phyloP scores from a whole-genome alignment of 805 yeast species.

The Cyberlindnera japonica region DNA sequence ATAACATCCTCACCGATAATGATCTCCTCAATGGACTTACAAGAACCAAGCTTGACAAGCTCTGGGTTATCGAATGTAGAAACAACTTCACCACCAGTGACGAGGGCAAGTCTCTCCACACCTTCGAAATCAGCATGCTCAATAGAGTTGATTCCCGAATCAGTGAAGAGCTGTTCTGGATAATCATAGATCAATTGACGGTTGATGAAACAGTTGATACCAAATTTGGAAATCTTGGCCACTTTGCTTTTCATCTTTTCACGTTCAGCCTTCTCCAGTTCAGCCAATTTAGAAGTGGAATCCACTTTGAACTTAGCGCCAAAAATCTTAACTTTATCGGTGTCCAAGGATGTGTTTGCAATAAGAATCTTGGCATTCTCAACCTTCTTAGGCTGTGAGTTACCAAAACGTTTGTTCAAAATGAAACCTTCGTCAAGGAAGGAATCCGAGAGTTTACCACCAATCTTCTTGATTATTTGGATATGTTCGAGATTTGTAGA shows the following conservation, averaged over 20 bases:
- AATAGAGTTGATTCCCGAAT: conserved; percentile 80
- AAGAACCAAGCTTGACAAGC: conserved; percentile 77
- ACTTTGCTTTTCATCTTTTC: conserved; percentile 89
- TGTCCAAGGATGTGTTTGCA: conserved; percentile 95
- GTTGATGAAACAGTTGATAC: conserved; percentile 86
- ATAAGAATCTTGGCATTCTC: conserved; percentile 82
- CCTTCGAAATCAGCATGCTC: conserved; percentile 99
- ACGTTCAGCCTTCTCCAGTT: conserved; percentile 88
- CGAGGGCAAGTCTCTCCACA: conserved; percentile 91
- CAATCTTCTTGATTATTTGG: conserved; percentile 88
- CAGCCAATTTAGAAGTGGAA: conserved; percentile 90
- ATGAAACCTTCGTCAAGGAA: conserved; percentile 96
- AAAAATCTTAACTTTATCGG: conserved; percentile 95
- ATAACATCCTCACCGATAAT: conserved; percentile 90
- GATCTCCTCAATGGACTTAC: conserved; percentile 87
- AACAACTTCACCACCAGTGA: conserved; percentile 97
- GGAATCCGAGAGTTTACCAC: conserved; percentile 89
- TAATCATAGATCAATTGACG: conserved; percentile 96
- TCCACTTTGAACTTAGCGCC: conserved; percentile 98
- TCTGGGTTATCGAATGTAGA: conserved; percentile 95
- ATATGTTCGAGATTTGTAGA: conserved; percentile 88
- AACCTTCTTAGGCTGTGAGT: conserved; percentile 84
- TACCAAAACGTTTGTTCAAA: conserved; percentile 87
- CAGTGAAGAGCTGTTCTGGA: conserved; percentile 94
- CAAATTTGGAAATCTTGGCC: conserved; percentile 82